A percentile compares a stretch with the other conserved stretches of the same genome.
These are phyloP conservation scores for Aspergillus neotritici DNA, from an alignment of 2,329 filamentous ascomycete genomes.

Conservation along the genomic window DNA sequence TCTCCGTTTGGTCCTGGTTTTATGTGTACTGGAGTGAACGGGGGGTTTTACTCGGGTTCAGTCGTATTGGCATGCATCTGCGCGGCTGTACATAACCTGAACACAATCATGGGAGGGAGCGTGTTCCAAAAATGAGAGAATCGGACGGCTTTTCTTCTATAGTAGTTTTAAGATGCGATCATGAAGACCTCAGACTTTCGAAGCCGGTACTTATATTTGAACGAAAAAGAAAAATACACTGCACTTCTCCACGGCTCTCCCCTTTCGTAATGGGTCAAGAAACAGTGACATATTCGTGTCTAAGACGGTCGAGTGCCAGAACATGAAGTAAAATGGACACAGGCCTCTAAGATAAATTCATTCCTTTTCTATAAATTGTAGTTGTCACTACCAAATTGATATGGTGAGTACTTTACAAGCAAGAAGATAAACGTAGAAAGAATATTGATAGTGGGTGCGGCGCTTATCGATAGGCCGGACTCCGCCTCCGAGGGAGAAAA, in stretches of 20 bases:
- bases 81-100: conserved; percentile 36
- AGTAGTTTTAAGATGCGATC: conserved; percentile 40
- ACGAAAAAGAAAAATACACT: conserved; percentile 15
- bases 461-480: conserved; percentile 30
- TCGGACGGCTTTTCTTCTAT: conserved; percentile 37
- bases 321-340: too few relatives aligned
- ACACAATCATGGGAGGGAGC: conserved; percentile 34
- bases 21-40: conserved; percentile 38
- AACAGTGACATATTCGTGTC: too few relatives aligned
- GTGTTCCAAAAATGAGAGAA: conserved; percentile 35
- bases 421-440: too few relatives aligned
- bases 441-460: conserved; percentile 3
- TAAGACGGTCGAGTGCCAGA: too few relatives aligned
- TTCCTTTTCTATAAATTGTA: too few relatives aligned
- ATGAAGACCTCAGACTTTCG: conserved; percentile 31
- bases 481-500: conserved; percentile 13
- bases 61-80: conserved; percentile 38
- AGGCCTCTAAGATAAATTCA: too few relatives aligned
- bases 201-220: conserved; percentile 21
- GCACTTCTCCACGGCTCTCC: too few relatives aligned
- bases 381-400: too few relatives aligned
- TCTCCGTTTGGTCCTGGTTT: conserved; percentile 38
- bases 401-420: too few relatives aligned
- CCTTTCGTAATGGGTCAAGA: too few relatives aligned
- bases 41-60: conserved; percentile 37